Evolutionary conservation across 768 basidiomycete species (phyloP), one percentile per base, ranked within the genome.

Genomic region (Hortiboletus campestris): DNA sequence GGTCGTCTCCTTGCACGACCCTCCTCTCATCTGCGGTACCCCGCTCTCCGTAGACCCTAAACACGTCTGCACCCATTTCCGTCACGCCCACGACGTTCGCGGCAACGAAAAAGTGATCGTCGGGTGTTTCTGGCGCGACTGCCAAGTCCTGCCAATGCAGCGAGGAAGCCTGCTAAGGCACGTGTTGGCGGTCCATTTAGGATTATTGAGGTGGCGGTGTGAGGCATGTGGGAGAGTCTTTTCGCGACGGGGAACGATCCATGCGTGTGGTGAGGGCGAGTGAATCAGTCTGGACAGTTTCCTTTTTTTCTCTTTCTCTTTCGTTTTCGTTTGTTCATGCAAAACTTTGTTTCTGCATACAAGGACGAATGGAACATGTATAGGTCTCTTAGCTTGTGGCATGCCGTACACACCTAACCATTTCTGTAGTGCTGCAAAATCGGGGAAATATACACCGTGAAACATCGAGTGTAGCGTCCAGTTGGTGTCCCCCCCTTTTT

Each of bases 121-220:
- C 2, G 1, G 0, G 17, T 66, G 64, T 34, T 20, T 2, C 10
- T 66, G 64, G 64, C 45, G n/a, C 3, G 44, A 50, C n/a, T 67
- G 64, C 36, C 11, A n/a, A 0, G 52, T 9, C 2, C 14, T 55
- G 0, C 64, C 54, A 6, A 66, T 66, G 64, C 56, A 57, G 6
- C 44, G 64, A 6, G 65, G 64, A 2, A 67, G 62, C 36, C n/a
- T 66, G 2, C 39, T 59, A 17, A 48, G 64, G 0, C 64, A 66
- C 35, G n/a, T 66, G 19, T 44, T 58, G 46, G n/a, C 62, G 0
- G 59, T 67, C 1, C 64, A 66, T 38, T 8, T 66, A 25, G 40
- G 44, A 1, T 3, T 64, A 16, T 19, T 65, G 36, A 45, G 17
- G 29, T 64, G 63, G 63, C 40, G 16, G 2, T 64, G 63, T 20